A percentile compares a stretch with the other conserved stretches of the same genome.
Evolutionary conservation across 805 yeast species (phyloP).

Genomic region (Saccharomycopsis synnaedendra): DNA sequence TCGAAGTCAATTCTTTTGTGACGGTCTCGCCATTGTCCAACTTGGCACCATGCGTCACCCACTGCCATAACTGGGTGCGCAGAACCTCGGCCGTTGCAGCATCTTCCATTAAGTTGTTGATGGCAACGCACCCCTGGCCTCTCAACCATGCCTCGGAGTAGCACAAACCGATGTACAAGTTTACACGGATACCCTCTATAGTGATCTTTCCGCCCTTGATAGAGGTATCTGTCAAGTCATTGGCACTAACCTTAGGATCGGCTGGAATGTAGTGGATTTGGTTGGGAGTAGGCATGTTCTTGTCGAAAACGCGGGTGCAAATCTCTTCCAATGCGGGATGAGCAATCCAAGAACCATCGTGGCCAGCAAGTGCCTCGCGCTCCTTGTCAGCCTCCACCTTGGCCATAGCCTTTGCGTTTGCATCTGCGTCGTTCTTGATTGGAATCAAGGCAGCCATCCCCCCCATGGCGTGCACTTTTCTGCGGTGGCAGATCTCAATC

Average conservation of each 20-base stretch:
- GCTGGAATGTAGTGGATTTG: constrained; percentile 38
- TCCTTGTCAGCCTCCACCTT: constrained; percentile 67
- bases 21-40: constrained; percentile 46
- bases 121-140: constrained; percentile 78
- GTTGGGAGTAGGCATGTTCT: constrained; percentile 75
- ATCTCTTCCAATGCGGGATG: constrained; percentile 74
- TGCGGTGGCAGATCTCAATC: constrained; percentile 62
- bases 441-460: constrained; percentile 90
- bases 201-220: constrained; percentile 57
- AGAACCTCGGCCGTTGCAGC: constrained; percentile 88
- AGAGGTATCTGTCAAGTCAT: constrained; percentile 50
- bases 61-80: constrained; percentile 70
- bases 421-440: constrained; percentile 55
- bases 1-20: constrained; percentile 47
- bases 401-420: constrained; percentile 56
- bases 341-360: constrained; percentile 86
- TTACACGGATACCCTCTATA: constrained; percentile 57
- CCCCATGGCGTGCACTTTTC: constrained; percentile 82
- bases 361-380: constrained; percentile 68
- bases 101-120: constrained; percentile 78
- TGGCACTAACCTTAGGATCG: constrained; percentile 34
- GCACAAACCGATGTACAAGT: constrained; percentile 64
- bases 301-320: constrained; percentile 60
- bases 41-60: constrained; percentile 64
- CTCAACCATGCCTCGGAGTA: constrained; percentile 83